Conservation (phyloP, 1,139 yeast genomes). For the Candida tropicalis region DNA sequence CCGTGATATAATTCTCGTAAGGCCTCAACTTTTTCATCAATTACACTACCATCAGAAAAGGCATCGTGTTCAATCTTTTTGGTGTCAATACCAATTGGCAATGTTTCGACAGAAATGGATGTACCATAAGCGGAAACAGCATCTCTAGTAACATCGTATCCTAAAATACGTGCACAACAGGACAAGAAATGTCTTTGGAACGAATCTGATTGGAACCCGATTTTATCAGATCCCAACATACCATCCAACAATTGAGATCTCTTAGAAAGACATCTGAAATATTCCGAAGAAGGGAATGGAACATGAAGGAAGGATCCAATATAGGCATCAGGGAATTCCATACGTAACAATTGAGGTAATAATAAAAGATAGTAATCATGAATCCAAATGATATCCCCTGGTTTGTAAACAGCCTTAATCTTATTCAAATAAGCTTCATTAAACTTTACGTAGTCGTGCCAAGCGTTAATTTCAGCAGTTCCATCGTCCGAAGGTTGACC, state of each 20-base stretch:
- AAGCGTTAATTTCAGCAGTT: conserved; percentile 71
- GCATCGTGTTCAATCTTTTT: conserved; percentile 62
- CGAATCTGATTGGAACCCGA: conserved; percentile 83
- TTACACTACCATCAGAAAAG: conserved; percentile 30
- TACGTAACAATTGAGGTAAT: conserved; percentile 82
- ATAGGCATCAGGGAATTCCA: conserved; percentile 77
- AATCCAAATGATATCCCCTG: conserved; percentile 94
- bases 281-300: conserved; percentile 96
- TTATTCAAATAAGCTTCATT: conserved; percentile 88
- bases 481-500: conserved; percentile 62
- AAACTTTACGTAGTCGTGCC: conserved; percentile 89
- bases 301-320: conserved; percentile 86
- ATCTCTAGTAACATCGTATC: conserved; percentile 62
- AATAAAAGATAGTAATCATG: conserved; percentile 89
- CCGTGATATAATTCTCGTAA: conserved; percentile 70
- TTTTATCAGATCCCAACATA: conserved; percentile 82
- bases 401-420: conserved; percentile 69
- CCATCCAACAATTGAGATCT: conserved; percentile 85
- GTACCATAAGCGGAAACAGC: conserved; percentile 77
- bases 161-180: conserved; percentile 81
- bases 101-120: conserved; percentile 67
- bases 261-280: conserved; percentile 84
- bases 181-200: conserved; percentile 90
- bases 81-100: conserved; percentile 88
- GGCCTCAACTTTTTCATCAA: conserved; percentile 44